Base-by-base conservation (phyloP, 768 basidiomycete genomes). In the Tulasnella sp. region DNA sequence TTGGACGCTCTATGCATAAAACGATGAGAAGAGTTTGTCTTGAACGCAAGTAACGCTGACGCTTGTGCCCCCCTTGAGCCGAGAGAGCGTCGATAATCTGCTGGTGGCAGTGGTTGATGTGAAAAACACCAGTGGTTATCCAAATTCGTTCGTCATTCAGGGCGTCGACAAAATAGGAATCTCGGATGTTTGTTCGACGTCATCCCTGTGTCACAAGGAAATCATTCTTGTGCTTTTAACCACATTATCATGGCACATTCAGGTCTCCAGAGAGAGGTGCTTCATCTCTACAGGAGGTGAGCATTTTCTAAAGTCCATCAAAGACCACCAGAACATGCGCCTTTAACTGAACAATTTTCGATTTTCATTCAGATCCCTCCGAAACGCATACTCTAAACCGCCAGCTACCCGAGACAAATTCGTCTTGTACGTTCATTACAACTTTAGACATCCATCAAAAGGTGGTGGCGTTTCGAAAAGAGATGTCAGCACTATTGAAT, bases 341-440 rank as follows among this genome's bases (percentile, higher is more conserved):
- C 33, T 35, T 35, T 35, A 12, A 12, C 19, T 19, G 12, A 12
- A 12, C 12, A 47, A 47, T 33, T 47, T 47, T 34, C 42, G 42
- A 16, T 31, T 44, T n/a, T 12, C 31, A 29, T 22, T 33, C 45
- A 89, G 86, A 29, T 84, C 83, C 25, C 72, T 89, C 34, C 81
- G 85, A 16, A 81, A 86, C 73, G 75, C 77, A 15, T 72, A 68
- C 46, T 71, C 73, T 15, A 89, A 89, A 65, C 83, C 86, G 5
- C 62, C 65, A 1, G 55, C 64, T 5, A 67, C 78, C 1, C 81
- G 72, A 44, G 67, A 73, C 32, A 84, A 78, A 57, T 89, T 88
- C 64, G 67, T 68, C 20, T 71, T 84, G 40, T 75, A 76, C 61
- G 69, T 83, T 28, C 81, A 77, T 53, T 79, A 81, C 62, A 73